Base-by-base conservation (phyloP, 176 grass and related monocot genomes). In the Canna indica region DNA sequence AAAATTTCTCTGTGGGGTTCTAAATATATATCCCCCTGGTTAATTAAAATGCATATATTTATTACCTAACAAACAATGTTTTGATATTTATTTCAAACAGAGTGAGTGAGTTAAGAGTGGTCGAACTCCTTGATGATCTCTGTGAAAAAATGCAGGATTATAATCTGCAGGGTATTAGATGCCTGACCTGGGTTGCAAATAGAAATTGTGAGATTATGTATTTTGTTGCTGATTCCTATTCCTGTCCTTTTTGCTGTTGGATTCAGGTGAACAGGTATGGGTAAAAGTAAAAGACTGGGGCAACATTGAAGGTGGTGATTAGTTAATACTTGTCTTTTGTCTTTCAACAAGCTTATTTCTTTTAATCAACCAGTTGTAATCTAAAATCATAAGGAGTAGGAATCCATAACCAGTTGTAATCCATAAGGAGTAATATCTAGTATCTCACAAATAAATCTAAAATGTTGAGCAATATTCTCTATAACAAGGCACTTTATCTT, bases 101-200 rank as follows among this genome's bases (percentile, higher is more conserved):
- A 82, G 82, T 88, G 6, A 99, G 94, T 65, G 94, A 99, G 60
- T 87, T 99, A 79, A 88, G 94, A 67, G 78, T 88, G 29, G 82
- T 99, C 34, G 94, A 99, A 75, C 94, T 99, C 54, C 84, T 99
- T 35, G 94, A 99, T 74, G 94, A 75, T 34, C 86, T 99, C n/a
- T 99, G 94, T 66, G 83, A 90, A 74, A 96, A 90, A 77, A 99
- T 99, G 94, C 84, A 90, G 76, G 89, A 99, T 68, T 99, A 93
- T 70, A 93, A 89, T 29, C 68, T 93, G 20, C 58, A 90, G 35
- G 10, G 16, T n/a, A n/a, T n/a, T n/a, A n/a, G n/a, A n/a, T n/a
- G n/a, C n/a, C n/a, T n/a, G n/a, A n/a, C n/a, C n/a, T n/a, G n/a
- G n/a, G n/a, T n/a, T n/a, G n/a, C n/a, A n/a, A n/a, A 29, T 38